These are phyloP conservation scores for Hericium erinaceus DNA, from an alignment of 768 basidiomycete genomes.

Conservation along the genomic window DNA sequence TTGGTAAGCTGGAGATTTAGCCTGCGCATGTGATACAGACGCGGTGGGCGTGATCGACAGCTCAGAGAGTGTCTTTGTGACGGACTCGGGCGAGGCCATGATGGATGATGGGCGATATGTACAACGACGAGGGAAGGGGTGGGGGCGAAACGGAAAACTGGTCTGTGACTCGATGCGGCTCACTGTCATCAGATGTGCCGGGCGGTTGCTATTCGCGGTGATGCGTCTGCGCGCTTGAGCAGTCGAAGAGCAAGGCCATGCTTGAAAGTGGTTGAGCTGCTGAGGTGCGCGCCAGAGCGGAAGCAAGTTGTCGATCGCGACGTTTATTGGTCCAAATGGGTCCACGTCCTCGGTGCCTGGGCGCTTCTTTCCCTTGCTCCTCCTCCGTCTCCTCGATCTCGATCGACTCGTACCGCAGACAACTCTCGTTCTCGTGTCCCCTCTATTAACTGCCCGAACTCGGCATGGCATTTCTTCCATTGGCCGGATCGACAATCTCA, in stretches of 20 bases:
- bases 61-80: slow-evolving; percentile 37
- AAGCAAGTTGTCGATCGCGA: too few species aligned
- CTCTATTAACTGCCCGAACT: too few species aligned
- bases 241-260: slow-evolving; percentile 23
- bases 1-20: slow-evolving; percentile 69
- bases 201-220: slow-evolving; percentile 46
- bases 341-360: too few species aligned
- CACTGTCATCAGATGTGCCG: slow-evolving; percentile 12
- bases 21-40: slow-evolving; percentile 49
- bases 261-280: too few species aligned
- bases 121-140: background rate
- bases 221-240: slow-evolving; percentile 66
- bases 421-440: too few species aligned
- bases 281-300: too few species aligned
- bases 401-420: too few species aligned
- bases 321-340: too few species aligned
- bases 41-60: slow-evolving; percentile 52
- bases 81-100: slow-evolving; percentile 28
- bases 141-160: slow-evolving; percentile 14
- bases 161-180: slow-evolving; percentile 14
- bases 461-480: too few species aligned
- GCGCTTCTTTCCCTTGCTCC: too few species aligned
- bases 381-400: too few species aligned
- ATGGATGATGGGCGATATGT: slow-evolving; percentile 12
- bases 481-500: too few species aligned